Evolutionary conservation across 2,329 filamentous ascomycete genomes (phyloP), one percentile per base, ranked within the genome.

Genomic region (Capronia coronata): DNA sequence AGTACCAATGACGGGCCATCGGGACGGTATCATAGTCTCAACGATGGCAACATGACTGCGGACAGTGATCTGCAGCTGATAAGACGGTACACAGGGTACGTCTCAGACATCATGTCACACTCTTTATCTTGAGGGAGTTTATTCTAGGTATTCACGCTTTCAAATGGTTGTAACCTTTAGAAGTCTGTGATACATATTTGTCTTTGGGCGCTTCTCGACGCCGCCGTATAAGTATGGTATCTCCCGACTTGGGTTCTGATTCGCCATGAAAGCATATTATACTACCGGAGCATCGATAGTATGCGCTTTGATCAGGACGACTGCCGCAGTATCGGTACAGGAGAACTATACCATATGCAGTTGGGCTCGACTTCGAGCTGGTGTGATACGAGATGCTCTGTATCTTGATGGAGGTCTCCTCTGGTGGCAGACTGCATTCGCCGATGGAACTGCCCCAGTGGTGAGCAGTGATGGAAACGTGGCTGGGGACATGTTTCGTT

Each of bases 401-500:
- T 58, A 58, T 40, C 54, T 58, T 11, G 56, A 58, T 32, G 56
- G 56, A 18, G 56, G 56, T 37, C 39, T 52, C 10, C 41, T 58
- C 13, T 58, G 55, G 55, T 58, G 55, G 55, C 55, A 58, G 46
- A 58, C 55, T 13, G 55, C 55, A 9, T 57, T 57, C 25, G 55
- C 49, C n/a, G 55, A 57, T 48, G 55, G 55, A 9, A 55, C 52
- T n/a, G 46, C 55, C 7, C 55, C 55, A 4, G 52, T 57, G 4
- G 55, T 57, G 38, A 53, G 49, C 27, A 57, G 55, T 14, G 52
- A 57, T 43, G 55, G 52, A 3, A 54, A 54, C 25, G 55, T 51
- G 21, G 49, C 68, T 3, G 80, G 79, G 1, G 52, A 74, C 5
- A 70, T 84, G 27, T 78, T 78, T 53, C 74, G 71, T 1, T 71